Evolutionary conservation across 208 protist genomes (phyloP).

Genomic region (Wallacemonas sp.): DNA sequence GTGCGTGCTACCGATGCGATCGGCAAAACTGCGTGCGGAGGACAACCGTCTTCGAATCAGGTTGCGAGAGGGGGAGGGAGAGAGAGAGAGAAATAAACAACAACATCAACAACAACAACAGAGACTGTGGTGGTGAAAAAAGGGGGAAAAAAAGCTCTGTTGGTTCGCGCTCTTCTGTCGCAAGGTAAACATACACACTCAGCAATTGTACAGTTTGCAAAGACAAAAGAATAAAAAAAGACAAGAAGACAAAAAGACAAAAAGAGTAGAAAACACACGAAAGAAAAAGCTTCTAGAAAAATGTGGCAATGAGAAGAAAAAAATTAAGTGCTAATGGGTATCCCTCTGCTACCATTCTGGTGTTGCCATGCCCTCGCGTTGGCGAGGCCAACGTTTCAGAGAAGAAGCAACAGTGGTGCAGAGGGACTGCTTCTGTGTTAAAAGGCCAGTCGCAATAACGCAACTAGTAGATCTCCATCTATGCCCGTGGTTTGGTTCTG

Average conservation of each 20-base stretch:
- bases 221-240: conserved; percentile 22
- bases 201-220: no score
- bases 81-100: background rate
- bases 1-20: background rate
- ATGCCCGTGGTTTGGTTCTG: no score
- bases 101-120: background rate
- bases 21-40: conserved; percentile 3
- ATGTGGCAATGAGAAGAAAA: background rate
- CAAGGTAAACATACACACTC: no score
- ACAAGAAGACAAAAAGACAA: background rate
- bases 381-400: no score
- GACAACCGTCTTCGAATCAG: background rate
- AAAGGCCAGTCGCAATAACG: no score
- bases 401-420: no score
- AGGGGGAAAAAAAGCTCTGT: conserved; percentile 14
- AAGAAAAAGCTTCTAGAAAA: background rate
- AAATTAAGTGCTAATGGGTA: no score
- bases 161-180: background rate
- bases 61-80: background rate
- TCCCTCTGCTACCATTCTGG: background rate
- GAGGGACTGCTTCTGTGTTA: no score
- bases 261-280: no score
- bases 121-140: background rate
- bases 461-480: no score
- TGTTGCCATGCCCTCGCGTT: no score